phyloP scores from a whole-genome alignment of 148 eudicot genomes.

The Chenopodium berlandieri region DNA sequence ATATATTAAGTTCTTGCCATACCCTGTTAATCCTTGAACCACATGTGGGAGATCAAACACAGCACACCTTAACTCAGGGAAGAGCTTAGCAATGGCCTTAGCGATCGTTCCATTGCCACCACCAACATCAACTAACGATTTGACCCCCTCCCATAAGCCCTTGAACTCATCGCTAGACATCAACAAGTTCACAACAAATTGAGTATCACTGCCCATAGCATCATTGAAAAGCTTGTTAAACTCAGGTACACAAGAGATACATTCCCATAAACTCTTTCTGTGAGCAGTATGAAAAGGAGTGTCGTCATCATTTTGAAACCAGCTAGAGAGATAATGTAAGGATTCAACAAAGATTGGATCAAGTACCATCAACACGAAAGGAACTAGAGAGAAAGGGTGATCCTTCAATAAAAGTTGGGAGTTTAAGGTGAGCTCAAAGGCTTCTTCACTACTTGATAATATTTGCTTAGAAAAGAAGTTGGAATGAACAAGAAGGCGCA shows the following conservation, averaged over 20 bases:
- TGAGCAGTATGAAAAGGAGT: conserved; percentile 27
- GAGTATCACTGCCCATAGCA: conserved; percentile 35
- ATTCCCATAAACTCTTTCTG: conserved; percentile 27
- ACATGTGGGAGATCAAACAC: conserved; percentile 43
- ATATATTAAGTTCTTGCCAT: conserved; percentile 14
- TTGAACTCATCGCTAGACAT: conserved; percentile 3
- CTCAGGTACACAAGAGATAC: not conserved
- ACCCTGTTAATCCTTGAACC: conserved; percentile 26
- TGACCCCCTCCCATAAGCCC: conserved; percentile 26
- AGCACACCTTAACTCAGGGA: conserved; percentile 30
- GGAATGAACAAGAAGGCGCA: conserved; percentile 25
- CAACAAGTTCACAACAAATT: conserved; percentile 21
- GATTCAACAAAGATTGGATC: conserved; percentile 18
- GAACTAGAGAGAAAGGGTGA: conserved; percentile 17
- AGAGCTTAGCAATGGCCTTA: conserved; percentile 33
- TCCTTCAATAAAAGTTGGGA: conserved; percentile 26
- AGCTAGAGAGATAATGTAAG: conserved; percentile 11
- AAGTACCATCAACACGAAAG: conserved; percentile 13
- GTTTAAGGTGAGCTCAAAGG: conserved; percentile 26
- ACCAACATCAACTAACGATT: conserved; percentile 40
- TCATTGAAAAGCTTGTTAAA: conserved; percentile 24
- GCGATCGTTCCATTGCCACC: conserved; percentile 38
- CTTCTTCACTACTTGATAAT: not conserved
- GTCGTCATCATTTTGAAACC: conserved; percentile 19
- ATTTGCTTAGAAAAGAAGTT: conserved; percentile 18